These are phyloP conservation scores for Petrea volubilis DNA, from an alignment of 257 asterid genomes.

Conservation along the genomic window DNA sequence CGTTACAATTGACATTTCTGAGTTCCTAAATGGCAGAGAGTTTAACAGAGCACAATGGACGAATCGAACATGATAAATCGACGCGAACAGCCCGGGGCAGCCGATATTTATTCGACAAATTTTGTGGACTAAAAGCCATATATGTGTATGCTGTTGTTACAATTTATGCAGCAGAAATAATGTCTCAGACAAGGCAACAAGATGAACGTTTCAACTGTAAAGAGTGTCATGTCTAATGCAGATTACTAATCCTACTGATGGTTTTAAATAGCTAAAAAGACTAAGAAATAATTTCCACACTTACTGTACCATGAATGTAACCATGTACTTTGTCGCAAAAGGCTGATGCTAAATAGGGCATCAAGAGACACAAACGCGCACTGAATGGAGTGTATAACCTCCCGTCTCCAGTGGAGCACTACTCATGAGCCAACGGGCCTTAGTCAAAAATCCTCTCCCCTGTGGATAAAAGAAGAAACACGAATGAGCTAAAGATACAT, in stretches of 20 bases:
- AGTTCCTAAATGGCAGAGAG: too few relatives aligned
- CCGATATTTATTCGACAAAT: too few relatives aligned
- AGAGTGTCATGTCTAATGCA: not conserved
- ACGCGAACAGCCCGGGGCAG: too few relatives aligned
- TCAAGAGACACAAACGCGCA: not conserved
- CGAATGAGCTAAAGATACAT: slow-evolving; percentile 71
- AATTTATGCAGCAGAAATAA: not conserved
- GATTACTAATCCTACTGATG: not conserved
- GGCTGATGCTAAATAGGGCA: not conserved
- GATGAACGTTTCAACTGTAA: slow-evolving; percentile 7
- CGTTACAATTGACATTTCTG: too few relatives aligned
- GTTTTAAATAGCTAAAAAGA: slow-evolving; percentile 5
- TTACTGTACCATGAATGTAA: not conserved
- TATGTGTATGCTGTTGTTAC: slow-evolving; percentile 16
- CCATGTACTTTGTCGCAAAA: not conserved
- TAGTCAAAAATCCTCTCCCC: slow-evolving; percentile 96
- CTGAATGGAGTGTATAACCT: not conserved
- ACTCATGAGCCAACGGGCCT: slow-evolving; percentile 1
- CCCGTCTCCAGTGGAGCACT: not conserved
- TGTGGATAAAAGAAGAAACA: slow-evolving; percentile 67
- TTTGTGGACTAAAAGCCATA: not conserved
- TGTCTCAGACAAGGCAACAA: not conserved
- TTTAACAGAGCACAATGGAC: too few relatives aligned
- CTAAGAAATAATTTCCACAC: not conserved
- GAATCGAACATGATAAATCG: too few relatives aligned